Conservation (phyloP, 2,329 filamentous ascomycete genomes). For the Botrytis fabae region DNA sequence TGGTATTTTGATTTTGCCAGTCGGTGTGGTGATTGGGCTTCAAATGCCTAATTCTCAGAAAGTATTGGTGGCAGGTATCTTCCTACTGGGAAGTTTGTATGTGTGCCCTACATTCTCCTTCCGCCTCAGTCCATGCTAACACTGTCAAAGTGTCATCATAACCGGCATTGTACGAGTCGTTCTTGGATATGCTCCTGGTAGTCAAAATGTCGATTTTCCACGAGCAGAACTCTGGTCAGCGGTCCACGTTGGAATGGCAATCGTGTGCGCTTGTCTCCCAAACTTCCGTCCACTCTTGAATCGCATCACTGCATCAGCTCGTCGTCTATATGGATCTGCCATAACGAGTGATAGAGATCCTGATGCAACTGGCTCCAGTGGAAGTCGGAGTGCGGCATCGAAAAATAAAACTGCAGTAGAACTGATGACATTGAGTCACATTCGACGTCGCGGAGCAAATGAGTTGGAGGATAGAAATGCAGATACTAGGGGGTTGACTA, state of each 20-base stretch:
- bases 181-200: conserved; percentile 24
- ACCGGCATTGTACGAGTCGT: conserved; percentile 24
- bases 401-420: conserved; percentile 8
- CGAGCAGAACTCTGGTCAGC: conserved; percentile 27
- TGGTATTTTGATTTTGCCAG: conserved; percentile 16
- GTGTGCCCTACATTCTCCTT: background rate
- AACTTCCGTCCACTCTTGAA: conserved; percentile 24
- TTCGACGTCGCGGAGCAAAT: background rate
- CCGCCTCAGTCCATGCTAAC: background rate
- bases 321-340: conserved; percentile 16
- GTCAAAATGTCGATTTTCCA: conserved; percentile 24
- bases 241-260: conserved; percentile 26
- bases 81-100: conserved; percentile 22
- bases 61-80: conserved; percentile 18
- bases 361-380: conserved; percentile 1
- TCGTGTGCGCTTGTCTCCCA: conserved; percentile 27
- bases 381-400: conserved; percentile 4
- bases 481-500: conserved; percentile 18
- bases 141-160: conserved; percentile 22
- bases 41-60: conserved; percentile 19
- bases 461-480: conserved; percentile 11
- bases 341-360: conserved; percentile 4
- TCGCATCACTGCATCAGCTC: conserved; percentile 15
- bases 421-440: conserved; percentile 8
- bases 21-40: conserved; percentile 10